Evolutionary conservation across 768 basidiomycete species (phyloP).

Genomic region (Leccinum pellstonianum): DNA sequence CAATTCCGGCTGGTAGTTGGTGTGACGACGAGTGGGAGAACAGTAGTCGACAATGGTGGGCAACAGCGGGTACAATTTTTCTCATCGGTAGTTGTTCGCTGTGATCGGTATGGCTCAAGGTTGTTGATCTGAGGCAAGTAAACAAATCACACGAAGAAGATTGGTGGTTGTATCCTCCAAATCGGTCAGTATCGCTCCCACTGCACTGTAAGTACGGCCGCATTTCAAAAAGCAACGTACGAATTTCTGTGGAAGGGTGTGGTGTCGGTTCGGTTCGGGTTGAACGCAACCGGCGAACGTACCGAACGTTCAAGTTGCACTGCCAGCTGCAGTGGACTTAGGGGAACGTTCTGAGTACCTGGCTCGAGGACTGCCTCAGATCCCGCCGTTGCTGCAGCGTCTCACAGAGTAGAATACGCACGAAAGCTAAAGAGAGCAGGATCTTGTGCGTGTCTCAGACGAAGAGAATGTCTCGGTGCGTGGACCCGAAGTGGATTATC

Average conservation of each 20-base stretch:
- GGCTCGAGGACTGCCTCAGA: not conserved
- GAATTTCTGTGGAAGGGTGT: not conserved
- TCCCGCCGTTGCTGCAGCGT: not conserved
- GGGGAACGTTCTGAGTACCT: not conserved
- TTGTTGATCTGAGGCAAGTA: not conserved
- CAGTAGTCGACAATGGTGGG: too few species aligned
- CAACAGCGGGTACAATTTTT: too few species aligned
- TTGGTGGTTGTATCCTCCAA: not conserved
- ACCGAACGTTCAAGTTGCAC: not conserved
- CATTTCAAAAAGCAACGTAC: not conserved
- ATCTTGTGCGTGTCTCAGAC: constrained; percentile 7
- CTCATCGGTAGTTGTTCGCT: too few species aligned
- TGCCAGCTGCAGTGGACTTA: not conserved
- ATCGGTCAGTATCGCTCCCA: not conserved
- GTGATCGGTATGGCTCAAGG: not conserved
- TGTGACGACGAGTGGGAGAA: too few species aligned
- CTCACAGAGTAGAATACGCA: not conserved
- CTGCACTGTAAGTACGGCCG: not conserved
- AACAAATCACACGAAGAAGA: not conserved
- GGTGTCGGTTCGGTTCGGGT: not conserved
- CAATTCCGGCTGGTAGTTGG: not conserved
- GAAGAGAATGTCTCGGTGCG: not conserved
- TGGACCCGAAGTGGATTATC: not conserved
- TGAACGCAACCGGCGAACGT: not conserved
- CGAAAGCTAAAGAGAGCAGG: not conserved